Evolutionary conservation across 345 rosid species (phyloP).

Genomic region (Tarenaya hassleriana): DNA sequence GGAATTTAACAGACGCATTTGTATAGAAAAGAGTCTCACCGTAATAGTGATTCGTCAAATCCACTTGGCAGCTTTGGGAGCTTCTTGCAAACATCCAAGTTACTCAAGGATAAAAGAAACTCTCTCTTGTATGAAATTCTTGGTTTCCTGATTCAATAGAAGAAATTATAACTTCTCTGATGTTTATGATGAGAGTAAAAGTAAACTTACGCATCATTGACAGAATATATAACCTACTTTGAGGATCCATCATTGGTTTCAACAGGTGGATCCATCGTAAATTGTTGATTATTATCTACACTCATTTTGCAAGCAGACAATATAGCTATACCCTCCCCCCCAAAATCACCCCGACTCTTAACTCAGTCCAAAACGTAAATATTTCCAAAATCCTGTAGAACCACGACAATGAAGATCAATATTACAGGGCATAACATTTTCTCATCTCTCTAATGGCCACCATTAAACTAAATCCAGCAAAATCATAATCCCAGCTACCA

Average conservation of each 20-base stretch:
- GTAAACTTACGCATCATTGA: background rate
- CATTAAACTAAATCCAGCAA: slow-evolving; percentile 12
- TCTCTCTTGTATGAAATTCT: slow-evolving; percentile 57
- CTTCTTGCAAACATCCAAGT: slow-evolving; percentile 65
- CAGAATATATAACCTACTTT: slow-evolving; percentile 33
- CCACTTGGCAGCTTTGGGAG: slow-evolving; percentile 63
- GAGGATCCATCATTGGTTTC: slow-evolving; percentile 30
- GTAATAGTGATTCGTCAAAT: slow-evolving; percentile 47
- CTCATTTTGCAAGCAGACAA: slow-evolving; percentile 45
- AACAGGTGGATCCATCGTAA: slow-evolving; percentile 32
- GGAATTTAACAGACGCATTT: background rate
- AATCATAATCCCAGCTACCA: slow-evolving; percentile 17
- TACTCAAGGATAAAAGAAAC: slow-evolving; percentile 61
- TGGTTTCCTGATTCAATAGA: slow-evolving; percentile 47
- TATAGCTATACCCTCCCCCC: slow-evolving; percentile 14
- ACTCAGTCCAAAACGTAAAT: slow-evolving; percentile 12
- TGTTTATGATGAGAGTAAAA: slow-evolving; percentile 5
- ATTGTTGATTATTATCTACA: slow-evolving; percentile 42
- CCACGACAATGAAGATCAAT: slow-evolving; percentile 6
- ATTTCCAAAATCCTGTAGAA: slow-evolving; percentile 5
- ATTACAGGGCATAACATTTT: slow-evolving; percentile 2
- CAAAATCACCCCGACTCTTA: no score
- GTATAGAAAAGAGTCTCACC: slow-evolving; percentile 35
- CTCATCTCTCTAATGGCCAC: slow-evolving; percentile 11
- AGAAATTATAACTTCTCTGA: slow-evolving; percentile 4